phyloP scores from a whole-genome alignment of 495 filamentous ascomycete genomes.

The Penicillium manginii region DNA sequence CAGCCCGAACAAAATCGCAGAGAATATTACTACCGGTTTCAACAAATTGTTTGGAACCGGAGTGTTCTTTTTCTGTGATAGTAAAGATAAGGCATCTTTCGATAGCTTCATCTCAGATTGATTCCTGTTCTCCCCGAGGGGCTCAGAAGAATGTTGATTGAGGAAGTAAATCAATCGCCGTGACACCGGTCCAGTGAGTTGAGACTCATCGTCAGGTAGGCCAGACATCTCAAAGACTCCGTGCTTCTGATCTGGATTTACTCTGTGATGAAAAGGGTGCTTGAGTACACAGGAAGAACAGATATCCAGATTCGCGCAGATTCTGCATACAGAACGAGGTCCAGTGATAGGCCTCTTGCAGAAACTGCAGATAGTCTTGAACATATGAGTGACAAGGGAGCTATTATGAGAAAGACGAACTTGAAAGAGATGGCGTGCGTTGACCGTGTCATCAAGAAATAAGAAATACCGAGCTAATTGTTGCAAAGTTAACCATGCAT shows the following conservation, averaged over 20 bases:
- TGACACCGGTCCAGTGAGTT: constrained; percentile 1
- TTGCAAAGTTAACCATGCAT: constrained; percentile 6
- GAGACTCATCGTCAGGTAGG: constrained; percentile 8
- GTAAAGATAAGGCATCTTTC: constrained; percentile 6
- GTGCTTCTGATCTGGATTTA: constrained; percentile 12
- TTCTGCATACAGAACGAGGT: constrained; percentile 13
- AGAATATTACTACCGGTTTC: constrained; percentile 2
- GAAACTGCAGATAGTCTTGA: constrained; percentile 1
- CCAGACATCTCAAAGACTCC: constrained; percentile 9
- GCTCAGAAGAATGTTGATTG: background rate
- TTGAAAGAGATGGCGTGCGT: constrained; percentile 11
- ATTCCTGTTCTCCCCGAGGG: background rate
- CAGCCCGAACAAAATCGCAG: constrained; percentile 6
- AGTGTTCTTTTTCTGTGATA: constrained; percentile 3
- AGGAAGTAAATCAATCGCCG: constrained; percentile 9
- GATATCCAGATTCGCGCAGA: constrained; percentile 16
- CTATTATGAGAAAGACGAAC: constrained; percentile 2
- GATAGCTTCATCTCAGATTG: constrained; percentile 7
- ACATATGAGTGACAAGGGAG: background rate
- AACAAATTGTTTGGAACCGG: constrained; percentile 5
- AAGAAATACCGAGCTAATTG: constrained; percentile 19
- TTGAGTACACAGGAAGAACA: constrained; percentile 10
- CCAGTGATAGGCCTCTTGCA: constrained; percentile 1
- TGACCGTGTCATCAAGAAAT: constrained; percentile 11
- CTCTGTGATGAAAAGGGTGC: constrained; percentile 9